phyloP scores from a whole-genome alignment of 805 yeast species.

The Candida taoyuanica region DNA sequence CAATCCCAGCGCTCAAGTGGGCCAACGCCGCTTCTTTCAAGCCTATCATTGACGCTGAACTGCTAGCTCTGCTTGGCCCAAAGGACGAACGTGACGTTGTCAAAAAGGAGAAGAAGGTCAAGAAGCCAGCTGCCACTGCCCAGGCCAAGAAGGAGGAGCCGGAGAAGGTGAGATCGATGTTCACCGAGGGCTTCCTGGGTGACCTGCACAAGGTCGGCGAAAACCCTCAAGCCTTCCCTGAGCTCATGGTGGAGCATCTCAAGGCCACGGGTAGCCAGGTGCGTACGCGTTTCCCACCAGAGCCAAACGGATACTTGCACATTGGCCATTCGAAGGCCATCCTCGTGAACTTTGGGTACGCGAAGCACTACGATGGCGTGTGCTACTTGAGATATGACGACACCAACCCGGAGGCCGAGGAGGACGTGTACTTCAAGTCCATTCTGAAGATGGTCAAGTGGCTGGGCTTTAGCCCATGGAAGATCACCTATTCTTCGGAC shows the following conservation, averaged over 20 bases:
- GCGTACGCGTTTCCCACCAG: slow-evolving; percentile 96
- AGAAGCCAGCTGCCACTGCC: slow-evolving; percentile 33
- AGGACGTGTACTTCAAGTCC: slow-evolving; percentile 81
- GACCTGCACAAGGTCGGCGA: slow-evolving; percentile 94
- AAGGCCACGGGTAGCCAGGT: slow-evolving; percentile 77
- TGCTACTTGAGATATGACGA: slow-evolving; percentile 95
- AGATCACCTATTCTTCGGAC: slow-evolving; percentile 92
- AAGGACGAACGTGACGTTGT: slow-evolving; percentile 90
- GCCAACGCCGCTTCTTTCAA: slow-evolving; percentile 85
- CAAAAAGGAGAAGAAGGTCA: slow-evolving; percentile 72
- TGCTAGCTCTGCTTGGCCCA: slow-evolving; percentile 78
- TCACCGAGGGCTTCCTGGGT: slow-evolving; percentile 91
- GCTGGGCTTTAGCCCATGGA: slow-evolving; percentile 94
- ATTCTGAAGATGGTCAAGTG: slow-evolving; percentile 82
- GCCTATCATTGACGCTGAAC: slow-evolving; percentile 75
- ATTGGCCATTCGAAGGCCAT: slow-evolving; percentile 98
- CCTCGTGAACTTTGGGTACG: slow-evolving; percentile 97
- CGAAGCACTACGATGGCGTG: slow-evolving; percentile 76
- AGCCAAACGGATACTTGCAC: slow-evolving; percentile 95
- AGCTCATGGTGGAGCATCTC: slow-evolving; percentile 76
- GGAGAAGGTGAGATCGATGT: slow-evolving; percentile 62
- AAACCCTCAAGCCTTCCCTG: slow-evolving; percentile 87
- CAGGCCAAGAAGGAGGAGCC: slow-evolving; percentile 23
- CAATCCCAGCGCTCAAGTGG: slow-evolving; percentile 77
- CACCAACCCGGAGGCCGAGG: slow-evolving; percentile 98